Evolutionary conservation across 225 moss, liverwort and hornwort species (phyloP).

Genomic region (Climacium dendroides): DNA sequence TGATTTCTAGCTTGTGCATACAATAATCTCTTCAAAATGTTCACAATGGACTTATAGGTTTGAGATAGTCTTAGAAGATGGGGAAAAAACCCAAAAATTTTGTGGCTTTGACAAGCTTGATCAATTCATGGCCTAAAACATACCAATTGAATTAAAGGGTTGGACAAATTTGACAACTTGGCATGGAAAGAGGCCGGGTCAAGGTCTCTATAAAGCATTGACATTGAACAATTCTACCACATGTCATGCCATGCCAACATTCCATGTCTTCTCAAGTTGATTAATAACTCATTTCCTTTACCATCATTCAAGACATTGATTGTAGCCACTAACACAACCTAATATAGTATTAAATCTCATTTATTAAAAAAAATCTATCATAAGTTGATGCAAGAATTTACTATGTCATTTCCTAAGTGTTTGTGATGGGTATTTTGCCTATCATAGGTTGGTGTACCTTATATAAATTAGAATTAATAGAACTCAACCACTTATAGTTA

Average conservation of each 20-base stretch:
- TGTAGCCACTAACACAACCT: background rate
- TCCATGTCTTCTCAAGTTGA: background rate
- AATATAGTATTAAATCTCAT: too few relatives aligned
- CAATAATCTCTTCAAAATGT: background rate
- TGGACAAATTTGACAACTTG: background rate
- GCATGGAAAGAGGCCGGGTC: accelerated
- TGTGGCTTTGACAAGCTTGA: background rate
- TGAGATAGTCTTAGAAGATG: background rate
- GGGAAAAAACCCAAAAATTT: background rate
- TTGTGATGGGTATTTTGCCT: too few relatives aligned
- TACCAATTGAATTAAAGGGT: background rate
- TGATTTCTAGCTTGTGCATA: background rate
- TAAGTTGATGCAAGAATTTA: too few relatives aligned
- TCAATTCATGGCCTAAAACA: background rate
- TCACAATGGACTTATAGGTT: background rate
- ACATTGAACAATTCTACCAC: background rate
- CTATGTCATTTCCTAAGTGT: too few relatives aligned
- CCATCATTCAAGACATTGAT: background rate
- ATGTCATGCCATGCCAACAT: too few relatives aligned
- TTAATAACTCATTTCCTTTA: accelerated
- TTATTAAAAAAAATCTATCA: too few relatives aligned
- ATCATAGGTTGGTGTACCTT: too few relatives aligned
- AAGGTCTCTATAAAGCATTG: background rate
- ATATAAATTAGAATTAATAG: background rate
- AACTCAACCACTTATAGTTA: background rate